Percentiles rank a stretch among this genome's conserved stretches.
Evolutionary conservation across 2,329 filamentous ascomycete genomes (phyloP).

Genomic region (Emmonsiellopsis sp.): DNA sequence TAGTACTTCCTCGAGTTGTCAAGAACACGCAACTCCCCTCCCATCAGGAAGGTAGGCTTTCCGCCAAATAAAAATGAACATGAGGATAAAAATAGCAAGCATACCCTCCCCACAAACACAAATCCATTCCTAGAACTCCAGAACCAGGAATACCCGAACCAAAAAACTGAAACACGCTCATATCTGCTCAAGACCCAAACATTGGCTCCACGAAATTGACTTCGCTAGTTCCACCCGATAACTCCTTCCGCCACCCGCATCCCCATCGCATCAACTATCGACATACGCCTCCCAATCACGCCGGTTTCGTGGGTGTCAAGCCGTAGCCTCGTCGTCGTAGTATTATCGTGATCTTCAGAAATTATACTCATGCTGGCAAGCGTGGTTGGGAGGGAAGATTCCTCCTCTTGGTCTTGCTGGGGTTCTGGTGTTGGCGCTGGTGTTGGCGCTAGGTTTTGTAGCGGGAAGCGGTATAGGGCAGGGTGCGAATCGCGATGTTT

Average conservation of each 20-base stretch:
- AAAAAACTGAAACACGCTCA: background rate
- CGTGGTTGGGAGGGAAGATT: background rate
- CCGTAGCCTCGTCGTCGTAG: background rate
- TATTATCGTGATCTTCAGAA: background rate
- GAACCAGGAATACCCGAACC: background rate
- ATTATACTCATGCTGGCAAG: background rate
- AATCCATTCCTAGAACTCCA: too few relatives aligned
- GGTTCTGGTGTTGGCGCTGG: background rate
- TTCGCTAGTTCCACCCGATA: slow-evolving; percentile 3
- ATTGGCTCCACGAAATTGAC: background rate
- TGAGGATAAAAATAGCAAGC: too few relatives aligned
- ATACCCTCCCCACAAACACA: too few relatives aligned
- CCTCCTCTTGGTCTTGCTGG: background rate
- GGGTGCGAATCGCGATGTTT: background rate
- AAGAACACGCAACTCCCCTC: too few relatives aligned
- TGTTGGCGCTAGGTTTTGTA: background rate
- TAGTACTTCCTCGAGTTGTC: too few relatives aligned
- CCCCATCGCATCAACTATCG: slow-evolving; percentile 5
- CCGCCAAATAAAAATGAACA: too few relatives aligned
- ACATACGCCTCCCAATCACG: slow-evolving; percentile 8
- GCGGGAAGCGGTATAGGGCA: slow-evolving; percentile 1
- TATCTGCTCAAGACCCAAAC: background rate
- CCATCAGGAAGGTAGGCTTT: too few relatives aligned
- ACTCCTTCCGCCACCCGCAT: slow-evolving; percentile 5
- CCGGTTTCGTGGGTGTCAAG: slow-evolving; percentile 3